A percentile compares a stretch with the other conserved stretches of the same genome.
Conservation (phyloP, 768 basidiomycete genomes). For the Mycena sanguinolenta region DNA sequence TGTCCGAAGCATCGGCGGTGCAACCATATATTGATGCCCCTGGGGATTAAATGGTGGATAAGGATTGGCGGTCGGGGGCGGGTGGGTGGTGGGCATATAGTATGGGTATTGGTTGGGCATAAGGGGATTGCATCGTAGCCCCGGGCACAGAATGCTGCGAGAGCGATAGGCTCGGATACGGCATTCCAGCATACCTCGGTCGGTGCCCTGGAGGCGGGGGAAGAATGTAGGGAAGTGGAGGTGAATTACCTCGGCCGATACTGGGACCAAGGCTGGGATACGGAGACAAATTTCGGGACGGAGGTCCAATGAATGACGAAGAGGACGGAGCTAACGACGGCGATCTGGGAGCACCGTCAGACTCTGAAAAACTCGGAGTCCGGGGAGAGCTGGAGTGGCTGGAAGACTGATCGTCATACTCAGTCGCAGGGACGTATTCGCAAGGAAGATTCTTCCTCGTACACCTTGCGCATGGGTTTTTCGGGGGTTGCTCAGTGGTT, state of each 20-base stretch:
- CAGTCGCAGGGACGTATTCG: not conserved
- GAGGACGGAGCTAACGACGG: not conserved
- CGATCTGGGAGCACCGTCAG: not conserved
- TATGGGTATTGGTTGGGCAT: too few species aligned
- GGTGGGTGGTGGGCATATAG: not conserved
- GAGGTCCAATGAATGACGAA: not conserved
- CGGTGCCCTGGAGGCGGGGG: not conserved
- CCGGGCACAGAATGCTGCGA: not conserved
- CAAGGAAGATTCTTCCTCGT: not conserved
- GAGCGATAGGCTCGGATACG: not conserved
- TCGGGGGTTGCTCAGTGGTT: not conserved
- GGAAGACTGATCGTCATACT: not conserved
- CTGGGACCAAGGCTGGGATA: not conserved
- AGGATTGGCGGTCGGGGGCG: not conserved
- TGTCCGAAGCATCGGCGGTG: not conserved
- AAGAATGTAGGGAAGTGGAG: not conserved
- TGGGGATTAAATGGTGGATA: not conserved
- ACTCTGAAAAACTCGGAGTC: not conserved
- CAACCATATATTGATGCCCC: not conserved
- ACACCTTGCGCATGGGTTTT: not conserved
- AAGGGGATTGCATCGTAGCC: too few species aligned
- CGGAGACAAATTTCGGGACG: not conserved
- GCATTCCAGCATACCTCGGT: not conserved
- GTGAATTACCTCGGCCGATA: not conserved
- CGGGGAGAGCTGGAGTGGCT: not conserved